Base-by-base conservation (phyloP, 768 basidiomycete species). In the Suillus subaureus region DNA sequence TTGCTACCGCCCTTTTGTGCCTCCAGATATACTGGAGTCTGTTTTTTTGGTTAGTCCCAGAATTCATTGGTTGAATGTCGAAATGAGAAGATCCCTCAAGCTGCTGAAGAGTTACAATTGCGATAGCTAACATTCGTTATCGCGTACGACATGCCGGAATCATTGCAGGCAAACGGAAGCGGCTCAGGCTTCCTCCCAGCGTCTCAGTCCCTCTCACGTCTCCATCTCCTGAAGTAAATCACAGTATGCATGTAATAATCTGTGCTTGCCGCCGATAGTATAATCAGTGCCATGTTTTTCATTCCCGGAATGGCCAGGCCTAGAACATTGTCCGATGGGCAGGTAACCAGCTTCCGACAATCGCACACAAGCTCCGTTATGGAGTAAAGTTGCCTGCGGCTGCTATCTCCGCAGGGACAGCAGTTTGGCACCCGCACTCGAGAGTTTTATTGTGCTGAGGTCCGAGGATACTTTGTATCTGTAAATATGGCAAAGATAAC, bases 141-240 rank as follows among this genome's bases (percentile, higher is more conserved):
- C 31, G 54, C 54, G 31, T 55, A 55, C 54, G 54, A 33, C 54
- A 55, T 55, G 54, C 54, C 54, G 54, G 33, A 55, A 55, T 55
- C n/a, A n/a, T n/a, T n/a, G 21, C 31, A 55, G 11, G 31, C 1
- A 33, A 55, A 33, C 21, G 31, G 54, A 55, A 55, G 21, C n/a
- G 18, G 35, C 31, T n/a, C 21, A 55, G 6, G 35, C 31, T 55
- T 33, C 54, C 54, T 55, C 54, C 21, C 31, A 55, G 54, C 33
- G 33, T n/a, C 21, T n/a, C 54, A 55, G 33, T 55, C 35, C 33
- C 54, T 55, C 54, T 55, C 54, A 55, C 54, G 54, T 55, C 33
- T 35, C 31, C 33, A 12, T 35, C 31, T 55, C 21, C 35, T 55
- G 6, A 15, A 35, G 54, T 55, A 11, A 54, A 3, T 31, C 1